phyloP scores from a whole-genome alignment of 768 basidiomycete genomes.

The Kwoniella botswanensis region DNA sequence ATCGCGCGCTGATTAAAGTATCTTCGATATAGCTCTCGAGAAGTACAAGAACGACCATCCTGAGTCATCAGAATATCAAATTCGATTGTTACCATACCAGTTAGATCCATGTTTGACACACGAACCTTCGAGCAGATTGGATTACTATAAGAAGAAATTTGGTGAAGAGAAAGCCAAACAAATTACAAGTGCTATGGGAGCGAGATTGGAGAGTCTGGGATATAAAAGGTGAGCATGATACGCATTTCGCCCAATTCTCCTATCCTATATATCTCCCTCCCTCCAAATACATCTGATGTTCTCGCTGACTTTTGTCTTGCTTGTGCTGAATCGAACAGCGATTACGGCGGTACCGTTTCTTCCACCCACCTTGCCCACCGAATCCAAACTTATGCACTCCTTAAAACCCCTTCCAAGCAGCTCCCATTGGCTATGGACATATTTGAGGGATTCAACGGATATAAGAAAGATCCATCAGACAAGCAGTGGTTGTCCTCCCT shows the following conservation, averaged over 20 bases:
- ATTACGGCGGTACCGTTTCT: constrained; percentile 25
- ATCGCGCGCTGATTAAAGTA: neutral
- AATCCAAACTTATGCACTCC: constrained; percentile 31
- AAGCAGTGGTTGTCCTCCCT: constrained; percentile 24
- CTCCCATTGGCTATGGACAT: constrained; percentile 36
- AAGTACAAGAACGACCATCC: constrained; percentile 56
- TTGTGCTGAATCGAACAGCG: constrained; percentile 2
- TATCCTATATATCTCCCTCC: too few relatives aligned
- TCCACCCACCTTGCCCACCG: constrained; percentile 39
- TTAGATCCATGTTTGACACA: constrained; percentile 60
- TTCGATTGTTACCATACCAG: constrained; percentile 64
- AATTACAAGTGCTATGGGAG: constrained; percentile 65
- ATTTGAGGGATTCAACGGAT: constrained; percentile 23
- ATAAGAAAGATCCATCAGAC: constrained; percentile 33
- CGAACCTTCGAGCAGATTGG: constrained; percentile 37
- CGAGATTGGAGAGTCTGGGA: constrained; percentile 66
- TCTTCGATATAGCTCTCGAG: constrained; percentile 24
- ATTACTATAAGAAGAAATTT: constrained; percentile 57
- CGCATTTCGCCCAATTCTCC: neutral
- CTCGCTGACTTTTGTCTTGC: neutral
- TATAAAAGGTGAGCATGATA: constrained; percentile 64
- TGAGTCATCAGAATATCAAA: constrained; percentile 55
- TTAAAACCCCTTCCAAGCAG: constrained; percentile 24
- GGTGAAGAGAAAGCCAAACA: constrained; percentile 64
- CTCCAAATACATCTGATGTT: too few relatives aligned